These are phyloP conservation scores for Zasmidium citrigriseum DNA, from an alignment of 2,329 filamentous ascomycete species.

Conservation along the genomic window DNA sequence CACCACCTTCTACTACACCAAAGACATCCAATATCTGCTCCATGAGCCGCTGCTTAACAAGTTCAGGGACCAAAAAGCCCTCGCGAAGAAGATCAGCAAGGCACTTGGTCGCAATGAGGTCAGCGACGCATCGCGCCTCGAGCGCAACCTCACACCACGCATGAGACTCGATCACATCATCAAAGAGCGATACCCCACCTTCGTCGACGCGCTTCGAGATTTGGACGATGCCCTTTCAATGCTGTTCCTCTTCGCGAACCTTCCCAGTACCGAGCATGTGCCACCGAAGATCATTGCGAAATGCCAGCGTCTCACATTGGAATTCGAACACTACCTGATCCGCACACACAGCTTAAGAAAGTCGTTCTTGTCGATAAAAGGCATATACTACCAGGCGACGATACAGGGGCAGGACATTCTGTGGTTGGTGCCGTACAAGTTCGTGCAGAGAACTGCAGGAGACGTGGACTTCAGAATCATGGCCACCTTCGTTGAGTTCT, in stretches of 20 bases:
- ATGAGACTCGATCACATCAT: constrained; percentile 96
- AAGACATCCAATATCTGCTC: constrained; percentile 97
- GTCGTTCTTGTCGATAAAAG: constrained; percentile 97
- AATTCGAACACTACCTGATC: constrained; percentile 98
- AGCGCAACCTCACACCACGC: constrained; percentile 86
- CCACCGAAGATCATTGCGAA: constrained; percentile 94
- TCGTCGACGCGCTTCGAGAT: constrained; percentile 89
- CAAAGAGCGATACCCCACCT: constrained; percentile 96
- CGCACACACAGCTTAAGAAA: constrained; percentile 87
- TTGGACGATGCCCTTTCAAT: constrained; percentile 96
- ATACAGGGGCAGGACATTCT: constrained; percentile 96
- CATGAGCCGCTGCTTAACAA: constrained; percentile 93
- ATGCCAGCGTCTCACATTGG: constrained; percentile 88
- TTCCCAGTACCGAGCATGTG: constrained; percentile 85
- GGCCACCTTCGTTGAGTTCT: constrained; percentile 98
- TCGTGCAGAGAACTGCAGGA: constrained; percentile 89
- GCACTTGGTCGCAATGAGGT: constrained; percentile 91
- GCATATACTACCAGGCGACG: constrained; percentile 97
- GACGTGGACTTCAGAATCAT: constrained; percentile 99
- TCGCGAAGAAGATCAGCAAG: constrained; percentile 95
- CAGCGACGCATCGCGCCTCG: constrained; percentile 80
- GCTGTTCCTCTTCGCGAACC: constrained; percentile 95
- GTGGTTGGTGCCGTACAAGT: constrained; percentile 97
- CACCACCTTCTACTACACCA: constrained; percentile 89
- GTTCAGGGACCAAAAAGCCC: constrained; percentile 94